phyloP scores from a whole-genome alignment of 805 yeast genomes.

The Metschnikowia corniflorae region DNA sequence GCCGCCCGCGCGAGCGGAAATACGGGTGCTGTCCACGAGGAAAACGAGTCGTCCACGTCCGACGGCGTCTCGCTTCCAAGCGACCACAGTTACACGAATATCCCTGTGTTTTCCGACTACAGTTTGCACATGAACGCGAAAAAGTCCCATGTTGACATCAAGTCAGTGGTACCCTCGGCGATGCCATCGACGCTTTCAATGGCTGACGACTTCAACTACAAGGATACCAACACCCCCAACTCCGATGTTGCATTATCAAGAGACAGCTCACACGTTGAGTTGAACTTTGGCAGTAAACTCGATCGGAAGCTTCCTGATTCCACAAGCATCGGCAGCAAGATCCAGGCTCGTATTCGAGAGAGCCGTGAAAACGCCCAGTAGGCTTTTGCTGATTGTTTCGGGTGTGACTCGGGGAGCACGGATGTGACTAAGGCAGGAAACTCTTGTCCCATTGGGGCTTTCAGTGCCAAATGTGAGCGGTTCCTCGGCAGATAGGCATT shows the following conservation, averaged over 20 bases:
- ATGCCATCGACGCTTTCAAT: slow-evolving; percentile 29
- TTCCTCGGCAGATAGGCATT: too few relatives aligned
- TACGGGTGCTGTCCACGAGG: slow-evolving; percentile 11
- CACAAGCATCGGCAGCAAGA: slow-evolving; percentile 27
- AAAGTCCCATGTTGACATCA: slow-evolving; percentile 16
- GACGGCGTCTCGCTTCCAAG: slow-evolving; percentile 61
- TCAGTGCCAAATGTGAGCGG: too few relatives aligned
- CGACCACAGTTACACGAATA: slow-evolving; percentile 59
- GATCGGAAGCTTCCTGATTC: slow-evolving; percentile 2
- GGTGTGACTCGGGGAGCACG: too few relatives aligned
- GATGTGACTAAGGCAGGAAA: too few relatives aligned
- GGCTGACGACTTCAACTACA: slow-evolving; percentile 29
- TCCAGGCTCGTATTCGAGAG: slow-evolving; percentile 35
- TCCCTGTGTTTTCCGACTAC: slow-evolving; percentile 60
- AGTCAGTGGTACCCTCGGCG: slow-evolving; percentile 12
- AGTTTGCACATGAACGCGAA: slow-evolving; percentile 30
- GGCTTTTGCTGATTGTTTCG: too few relatives aligned
- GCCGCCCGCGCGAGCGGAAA: slow-evolving; percentile 5
- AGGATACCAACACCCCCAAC: slow-evolving; percentile 7
- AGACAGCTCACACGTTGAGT: slow-evolving; percentile 28
- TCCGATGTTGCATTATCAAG: slow-evolving; percentile 20
- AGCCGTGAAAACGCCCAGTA: slow-evolving; percentile 22
- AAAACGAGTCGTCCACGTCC: slow-evolving; percentile 42
- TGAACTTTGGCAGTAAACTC: slow-evolving; percentile 25
- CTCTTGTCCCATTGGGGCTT: too few relatives aligned